Base-by-base conservation (phyloP, 2,329 filamentous ascomycete species). In the Hypomyces perniciosus region DNA sequence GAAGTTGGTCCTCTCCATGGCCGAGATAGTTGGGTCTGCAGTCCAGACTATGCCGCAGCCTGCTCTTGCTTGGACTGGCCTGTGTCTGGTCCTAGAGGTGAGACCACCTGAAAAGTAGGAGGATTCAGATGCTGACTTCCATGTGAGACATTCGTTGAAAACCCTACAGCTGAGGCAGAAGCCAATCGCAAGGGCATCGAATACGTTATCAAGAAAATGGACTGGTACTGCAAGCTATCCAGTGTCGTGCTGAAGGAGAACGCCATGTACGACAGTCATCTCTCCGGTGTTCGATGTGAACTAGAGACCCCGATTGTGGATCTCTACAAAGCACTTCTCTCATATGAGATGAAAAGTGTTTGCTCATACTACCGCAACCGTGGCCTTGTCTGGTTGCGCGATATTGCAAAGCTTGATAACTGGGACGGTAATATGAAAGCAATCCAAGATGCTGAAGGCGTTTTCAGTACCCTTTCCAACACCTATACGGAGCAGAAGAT, bases 271-370 rank as follows among this genome's bases (percentile, higher is more conserved):
- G n/a, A 48, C 10, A 45, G 28, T 5, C 28, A 45, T 26, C 28
- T 51, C 20, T 28, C 48, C 5, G 48, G 46, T 20, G 13, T 65
- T 20, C 53, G 51, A 46, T 12, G 2, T 34, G 37, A 63, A 38
- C 46, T 65, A 20, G 52, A 67, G 41, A 50, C 56, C 6, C 47
- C 44, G 6, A 20, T 73, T n/a, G 45, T 65, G 29, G 28, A 63
- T 13, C 64, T 74, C 26, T 74, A 73, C 54, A 58, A 66, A 48
- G 61, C 58, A 47, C 62, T 74, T 38, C 61, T 74, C 28, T 41
- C 54, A 4, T 73, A 70, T 54, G 62, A 68, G 54, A 71, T 73
- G 51, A 69, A 68, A 54, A 73, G 68, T 49, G 57, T 70, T 37
- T 68, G 60, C 46, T 62, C 57, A 9, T 72, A 67, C 56, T 63